Evolutionary conservation across 1,139 yeast species (phyloP).

Genomic region (Geotrichum cucujoidarum): DNA sequence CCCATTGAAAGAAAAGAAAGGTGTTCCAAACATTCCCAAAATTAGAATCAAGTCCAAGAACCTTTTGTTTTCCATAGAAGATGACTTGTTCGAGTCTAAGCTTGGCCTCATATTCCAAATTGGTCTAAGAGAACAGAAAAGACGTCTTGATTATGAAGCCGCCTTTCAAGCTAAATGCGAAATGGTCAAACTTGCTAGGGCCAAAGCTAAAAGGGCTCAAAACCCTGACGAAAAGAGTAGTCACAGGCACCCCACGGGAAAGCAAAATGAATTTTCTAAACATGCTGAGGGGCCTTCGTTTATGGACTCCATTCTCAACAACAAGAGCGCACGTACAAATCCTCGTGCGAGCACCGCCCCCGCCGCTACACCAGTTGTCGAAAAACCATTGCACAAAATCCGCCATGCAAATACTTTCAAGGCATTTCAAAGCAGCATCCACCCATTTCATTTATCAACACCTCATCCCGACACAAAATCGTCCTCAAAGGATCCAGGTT

Average conservation of each 20-base stretch:
- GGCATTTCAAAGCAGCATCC: not conserved
- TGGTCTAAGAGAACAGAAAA: constrained; percentile 66
- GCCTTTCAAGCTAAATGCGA: constrained; percentile 47
- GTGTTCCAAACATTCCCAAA: constrained; percentile 45
- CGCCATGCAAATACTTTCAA: not conserved
- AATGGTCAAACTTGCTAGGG: not conserved
- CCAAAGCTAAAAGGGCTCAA: constrained; percentile 23
- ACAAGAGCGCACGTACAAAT: not conserved
- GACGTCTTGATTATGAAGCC: constrained; percentile 53
- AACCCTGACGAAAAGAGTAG: constrained; percentile 14
- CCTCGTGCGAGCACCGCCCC: not conserved
- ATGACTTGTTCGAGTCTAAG: constrained; percentile 84
- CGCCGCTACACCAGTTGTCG: not conserved
- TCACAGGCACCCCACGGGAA: not conserved
- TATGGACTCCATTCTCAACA: not conserved
- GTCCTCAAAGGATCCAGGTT: constrained; percentile 5
- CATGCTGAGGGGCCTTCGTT: not conserved
- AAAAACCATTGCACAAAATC: not conserved
- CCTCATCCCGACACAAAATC: not conserved
- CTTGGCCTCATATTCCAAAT: constrained; percentile 70
- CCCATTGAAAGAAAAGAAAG: constrained; percentile 36
- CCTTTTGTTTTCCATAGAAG: constrained; percentile 54
- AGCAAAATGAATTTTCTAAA: not conserved
- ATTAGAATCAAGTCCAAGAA: constrained; percentile 48
- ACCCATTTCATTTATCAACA: not conserved